These are phyloP conservation scores for Bassia scoparia DNA, from an alignment of 148 eudicot genomes.

Conservation along the genomic window DNA sequence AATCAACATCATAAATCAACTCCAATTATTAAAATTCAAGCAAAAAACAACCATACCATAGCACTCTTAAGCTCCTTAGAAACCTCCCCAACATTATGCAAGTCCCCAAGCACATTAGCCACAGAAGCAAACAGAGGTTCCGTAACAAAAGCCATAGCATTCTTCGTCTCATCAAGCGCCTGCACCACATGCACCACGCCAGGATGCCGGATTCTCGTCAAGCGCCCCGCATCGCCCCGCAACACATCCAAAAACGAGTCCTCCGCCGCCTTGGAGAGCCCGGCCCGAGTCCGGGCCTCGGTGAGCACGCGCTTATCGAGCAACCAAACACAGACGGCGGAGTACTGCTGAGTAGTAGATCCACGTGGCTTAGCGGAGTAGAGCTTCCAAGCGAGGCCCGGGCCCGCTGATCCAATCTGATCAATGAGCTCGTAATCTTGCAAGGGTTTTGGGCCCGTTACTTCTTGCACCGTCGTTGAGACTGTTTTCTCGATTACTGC, in stretches of 20 bases:
- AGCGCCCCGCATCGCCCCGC: slow-evolving; percentile 66
- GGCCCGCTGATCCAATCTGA: slow-evolving; percentile 97
- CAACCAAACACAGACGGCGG: slow-evolving; percentile 86
- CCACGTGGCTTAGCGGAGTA: slow-evolving; percentile 78
- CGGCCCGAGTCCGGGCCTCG: slow-evolving; percentile 61
- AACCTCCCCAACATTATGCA: slow-evolving; percentile 57
- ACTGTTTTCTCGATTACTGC: slow-evolving; percentile 91
- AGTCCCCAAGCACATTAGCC: slow-evolving; percentile 73
- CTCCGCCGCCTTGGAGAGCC: slow-evolving; percentile 68
- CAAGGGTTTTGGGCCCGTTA: slow-evolving; percentile 81
- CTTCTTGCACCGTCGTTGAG: slow-evolving; percentile 87
- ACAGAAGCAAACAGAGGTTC: slow-evolving; percentile 87
- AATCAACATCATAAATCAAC: not conserved
- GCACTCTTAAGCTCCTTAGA: slow-evolving; percentile 43
- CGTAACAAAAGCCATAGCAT: slow-evolving; percentile 94
- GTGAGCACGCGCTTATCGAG: slow-evolving; percentile 61
- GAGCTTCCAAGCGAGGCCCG: slow-evolving; percentile 79
- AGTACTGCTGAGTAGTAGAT: slow-evolving; percentile 49
- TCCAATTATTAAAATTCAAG: slow-evolving; percentile 8
- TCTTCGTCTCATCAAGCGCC: slow-evolving; percentile 90
- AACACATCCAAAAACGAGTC: slow-evolving; percentile 70
- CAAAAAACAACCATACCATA: slow-evolving; percentile 40
- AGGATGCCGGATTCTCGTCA: slow-evolving; percentile 87
- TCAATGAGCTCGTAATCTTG: slow-evolving; percentile 74
- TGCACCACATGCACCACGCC: slow-evolving; percentile 94